phyloP scores from a whole-genome alignment of 2,329 filamentous ascomycete genomes.

The Sclerotinia minor region DNA sequence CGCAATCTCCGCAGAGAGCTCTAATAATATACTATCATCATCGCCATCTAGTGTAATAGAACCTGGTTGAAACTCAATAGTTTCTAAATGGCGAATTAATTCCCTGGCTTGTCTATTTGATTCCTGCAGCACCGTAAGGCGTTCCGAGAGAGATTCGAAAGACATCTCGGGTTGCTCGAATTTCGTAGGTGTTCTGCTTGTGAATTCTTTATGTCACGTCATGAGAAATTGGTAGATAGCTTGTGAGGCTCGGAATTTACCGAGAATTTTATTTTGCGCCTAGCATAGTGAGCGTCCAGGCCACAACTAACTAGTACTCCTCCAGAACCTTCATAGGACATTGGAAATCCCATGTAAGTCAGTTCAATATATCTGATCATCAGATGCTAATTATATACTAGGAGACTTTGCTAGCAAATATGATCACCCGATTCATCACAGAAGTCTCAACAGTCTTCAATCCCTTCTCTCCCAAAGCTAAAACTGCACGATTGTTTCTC shows the following conservation, averaged over 20 bases:
- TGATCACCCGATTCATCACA: slow-evolving; percentile 87
- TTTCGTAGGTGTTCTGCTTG: background rate
- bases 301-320: background rate
- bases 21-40: slow-evolving; percentile 57
- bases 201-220: background rate
- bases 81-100: slow-evolving; percentile 60
- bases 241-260: slow-evolving; percentile 18
- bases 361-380: background rate
- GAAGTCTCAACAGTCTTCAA: slow-evolving; percentile 86
- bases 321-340: slow-evolving; percentile 5
- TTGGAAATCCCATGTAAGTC: slow-evolving; percentile 16
- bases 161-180: slow-evolving; percentile 48
- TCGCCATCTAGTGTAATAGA: slow-evolving; percentile 52
- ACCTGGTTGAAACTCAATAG: slow-evolving; percentile 59
- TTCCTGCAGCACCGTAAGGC: slow-evolving; percentile 60
- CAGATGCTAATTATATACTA: slow-evolving; percentile 1
- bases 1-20: slow-evolving; percentile 79
- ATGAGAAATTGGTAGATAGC: slow-evolving; percentile 12
- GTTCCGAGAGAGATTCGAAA: slow-evolving; percentile 61
- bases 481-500: slow-evolving; percentile 85
- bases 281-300: slow-evolving; percentile 6
- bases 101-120: slow-evolving; percentile 58
- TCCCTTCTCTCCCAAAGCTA: slow-evolving; percentile 78
- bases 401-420: slow-evolving; percentile 45
- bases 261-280: slow-evolving; percentile 16